Conservation (phyloP, 306 rosid species). For the Pyrus bretschneideri region DNA sequence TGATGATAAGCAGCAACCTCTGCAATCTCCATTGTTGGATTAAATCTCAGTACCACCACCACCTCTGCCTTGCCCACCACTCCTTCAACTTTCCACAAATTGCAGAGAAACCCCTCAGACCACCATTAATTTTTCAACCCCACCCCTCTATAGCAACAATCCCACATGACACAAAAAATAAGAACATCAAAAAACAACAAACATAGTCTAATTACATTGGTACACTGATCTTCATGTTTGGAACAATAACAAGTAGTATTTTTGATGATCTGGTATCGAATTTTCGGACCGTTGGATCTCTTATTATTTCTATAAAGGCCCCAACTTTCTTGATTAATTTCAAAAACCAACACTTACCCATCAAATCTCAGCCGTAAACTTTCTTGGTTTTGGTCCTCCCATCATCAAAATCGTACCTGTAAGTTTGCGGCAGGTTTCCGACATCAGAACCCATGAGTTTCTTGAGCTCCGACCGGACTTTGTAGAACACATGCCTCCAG, state of each 20-base stretch:
- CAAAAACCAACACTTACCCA: neutral
- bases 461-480: constrained; percentile 62
- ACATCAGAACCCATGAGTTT: constrained; percentile 42
- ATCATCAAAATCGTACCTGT: constrained; percentile 32
- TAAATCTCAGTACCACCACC: neutral
- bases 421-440: constrained; percentile 64
- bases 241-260: neutral
- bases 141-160: neutral
- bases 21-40: neutral
- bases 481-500: constrained; percentile 58
- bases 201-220: neutral
- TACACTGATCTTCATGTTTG: neutral
- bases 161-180: neutral
- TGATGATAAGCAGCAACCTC: neutral
- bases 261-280: neutral
- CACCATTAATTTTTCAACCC: neutral
- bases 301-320: neutral
- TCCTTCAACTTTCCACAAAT: neutral
- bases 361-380: constrained; percentile 10
- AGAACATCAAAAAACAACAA: neutral
- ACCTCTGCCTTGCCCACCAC: neutral
- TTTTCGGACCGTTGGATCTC: too few species aligned
- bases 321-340: neutral
- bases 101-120: neutral
- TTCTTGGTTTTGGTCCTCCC: constrained; percentile 25